A percentile compares a stretch with the other conserved stretches of the same genome.
phyloP scores from a whole-genome alignment of 2,329 filamentous ascomycete species.

The Alternaria alternata region DNA sequence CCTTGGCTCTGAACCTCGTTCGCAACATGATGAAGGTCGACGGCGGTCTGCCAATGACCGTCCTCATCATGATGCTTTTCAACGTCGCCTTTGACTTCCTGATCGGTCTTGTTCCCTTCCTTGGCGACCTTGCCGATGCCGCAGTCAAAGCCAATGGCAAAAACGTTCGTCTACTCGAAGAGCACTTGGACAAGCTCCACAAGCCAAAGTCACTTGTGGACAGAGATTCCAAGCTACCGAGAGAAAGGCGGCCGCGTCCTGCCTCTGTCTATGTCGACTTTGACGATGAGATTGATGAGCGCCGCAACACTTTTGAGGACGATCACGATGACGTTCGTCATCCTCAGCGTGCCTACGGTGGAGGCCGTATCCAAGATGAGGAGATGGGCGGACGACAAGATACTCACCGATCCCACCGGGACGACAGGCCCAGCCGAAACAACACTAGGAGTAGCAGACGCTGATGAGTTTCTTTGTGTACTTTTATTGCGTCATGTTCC shows the following conservation, averaged over 20 bases:
- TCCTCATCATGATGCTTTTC: constrained; percentile 77
- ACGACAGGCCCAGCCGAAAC: constrained; percentile 35
- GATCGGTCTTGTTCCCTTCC: constrained; percentile 75
- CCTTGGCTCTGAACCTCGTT: constrained; percentile 71
- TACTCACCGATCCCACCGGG: constrained; percentile 24
- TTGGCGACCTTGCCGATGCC: constrained; percentile 79
- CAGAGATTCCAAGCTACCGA: constrained; percentile 27
- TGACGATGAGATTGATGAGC: constrained; percentile 49
- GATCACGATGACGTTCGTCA: constrained; percentile 38
- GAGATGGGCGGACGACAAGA: constrained; percentile 43
- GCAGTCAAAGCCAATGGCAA: constrained; percentile 77
- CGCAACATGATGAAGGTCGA: constrained; percentile 76
- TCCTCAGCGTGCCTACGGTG: constrained; percentile 41
- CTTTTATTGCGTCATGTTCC: constrained; percentile 13
- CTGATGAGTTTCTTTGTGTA: constrained; percentile 12
- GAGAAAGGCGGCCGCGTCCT: constrained; percentile 47
- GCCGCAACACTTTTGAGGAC: constrained; percentile 31
- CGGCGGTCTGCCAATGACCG: constrained; percentile 71
- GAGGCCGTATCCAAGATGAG: constrained; percentile 38
- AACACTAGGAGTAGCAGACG: constrained; percentile 34
- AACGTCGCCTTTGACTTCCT: constrained; percentile 80
- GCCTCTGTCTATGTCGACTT: constrained; percentile 59
- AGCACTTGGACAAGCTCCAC: constrained; percentile 73
- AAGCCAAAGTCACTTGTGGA: constrained; percentile 52
- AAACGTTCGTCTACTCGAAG: constrained; percentile 75